Base-by-base conservation (phyloP, 768 basidiomycete genomes). In the Mycena polygramma region DNA sequence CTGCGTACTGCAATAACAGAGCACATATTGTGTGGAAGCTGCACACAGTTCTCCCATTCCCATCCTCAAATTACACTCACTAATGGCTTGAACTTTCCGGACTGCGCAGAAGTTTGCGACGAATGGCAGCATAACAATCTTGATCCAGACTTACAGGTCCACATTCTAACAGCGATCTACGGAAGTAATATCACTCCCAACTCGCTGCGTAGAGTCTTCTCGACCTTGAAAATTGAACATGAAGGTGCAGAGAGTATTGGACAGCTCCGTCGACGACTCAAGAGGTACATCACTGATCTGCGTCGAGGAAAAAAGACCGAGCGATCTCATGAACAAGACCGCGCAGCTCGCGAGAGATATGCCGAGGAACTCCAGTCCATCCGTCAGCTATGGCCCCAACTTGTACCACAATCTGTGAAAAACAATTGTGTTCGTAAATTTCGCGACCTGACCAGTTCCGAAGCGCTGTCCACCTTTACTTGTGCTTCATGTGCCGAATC, bases 81-180 rank as follows among this genome's bases (percentile, higher is more conserved):
- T 9, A 9, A 9, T 13, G 52, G 17, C 17, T 54, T 54, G 7
- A 35, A n/a, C 30, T 30, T 30, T 4, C 24, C 53, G 24, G 53
- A 54, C 14, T 54, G 53, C 53, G 53, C 35, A 11, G 53, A 54
- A 1, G 53, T 54, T 35, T 54, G 53, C 24, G 15, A 54, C 19
- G 24, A 54, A 35, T 54, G 53, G 53, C 35, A 36, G 5, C 26
- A 30, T 26, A 54, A 54, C 17, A 54, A 24, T 54, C 52, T 54
- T 26, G 53, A 54, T 54, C 53, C 53, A 6, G 53, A 54, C 19
- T 11, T 54, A 26, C 53, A 54, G 15, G 53, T 54, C 15, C 53
- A 54, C 53, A 54, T 54, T 54, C 53, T 54, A 4, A 54, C 53
- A 2, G 53, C 53, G 11, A 35, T 43, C 4, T 10, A 43, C 17